Evolutionary conservation across 2,329 filamentous ascomycete species (phyloP), one percentile per base, ranked within the genome.

Genomic region (Beauveria varroae): DNA sequence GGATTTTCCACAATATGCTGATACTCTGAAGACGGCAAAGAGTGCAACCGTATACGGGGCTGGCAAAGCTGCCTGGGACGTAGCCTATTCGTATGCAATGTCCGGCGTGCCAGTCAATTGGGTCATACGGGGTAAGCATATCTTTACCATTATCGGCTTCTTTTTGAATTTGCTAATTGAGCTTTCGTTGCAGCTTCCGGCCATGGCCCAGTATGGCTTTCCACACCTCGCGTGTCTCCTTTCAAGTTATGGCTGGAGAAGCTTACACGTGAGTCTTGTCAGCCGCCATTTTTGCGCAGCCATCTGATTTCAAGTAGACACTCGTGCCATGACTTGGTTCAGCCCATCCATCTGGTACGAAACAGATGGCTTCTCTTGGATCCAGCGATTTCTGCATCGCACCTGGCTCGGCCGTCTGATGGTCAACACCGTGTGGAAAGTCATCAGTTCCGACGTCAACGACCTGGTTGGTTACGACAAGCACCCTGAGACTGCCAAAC

Each of bases 271-370:
- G 63, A 60, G 74, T 72, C 2, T 18, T 1, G 12, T 34, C 3
- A 51, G 50, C 73, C 71, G 75, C 28, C 85, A 82, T 86, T 46
- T 30, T n/a, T 50, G 24, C 55, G 30, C 40, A 37, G 28, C 51
- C 5, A 20, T n/a, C 52, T 56, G 37, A 55, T 18, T 26, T 16
- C 6, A 2, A 9, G n/a, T 57, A 78, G 76, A 79, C 37, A 87
- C 83, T 0, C 84, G 89, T 0, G 79, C 89, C 64, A 73, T 92
- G 58, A 88, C 85, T 2, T 91, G 87, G 85, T 85, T 93, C 72
- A 86, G 83, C 57, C 89, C 90, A 0, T 92, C 88, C 68, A 80
- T 88, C 16, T 93, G 87, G 86, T 87, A 86, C 5, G 76, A 79
- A 1, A 81, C 79, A 2, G 86, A 86, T 67, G 87, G 86, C 1